phyloP scores from a whole-genome alignment of 176 grass and related monocot species.

The Guadua angustifolia region DNA sequence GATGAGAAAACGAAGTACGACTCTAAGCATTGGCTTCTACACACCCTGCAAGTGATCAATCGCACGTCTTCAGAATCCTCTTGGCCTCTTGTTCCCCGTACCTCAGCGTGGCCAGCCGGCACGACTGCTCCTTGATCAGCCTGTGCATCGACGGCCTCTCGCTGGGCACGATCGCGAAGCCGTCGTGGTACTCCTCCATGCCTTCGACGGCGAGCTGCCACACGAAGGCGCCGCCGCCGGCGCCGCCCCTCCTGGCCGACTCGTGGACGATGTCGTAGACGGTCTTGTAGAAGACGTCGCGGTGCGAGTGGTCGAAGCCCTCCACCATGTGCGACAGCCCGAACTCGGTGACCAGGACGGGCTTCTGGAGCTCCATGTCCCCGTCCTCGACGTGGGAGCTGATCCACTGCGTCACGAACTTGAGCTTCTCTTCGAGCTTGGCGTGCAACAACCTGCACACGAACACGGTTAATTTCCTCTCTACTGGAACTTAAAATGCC shows the following conservation, averaged over 20 bases:
- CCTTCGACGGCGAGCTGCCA: constrained; percentile 85
- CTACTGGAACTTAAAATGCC: not conserved
- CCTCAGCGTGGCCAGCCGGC: constrained; percentile 63
- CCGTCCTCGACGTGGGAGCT: constrained; percentile 84
- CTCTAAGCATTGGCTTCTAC: not conserved
- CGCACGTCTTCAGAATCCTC: constrained; percentile 50
- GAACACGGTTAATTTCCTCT: not conserved
- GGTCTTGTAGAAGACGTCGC: constrained; percentile 69
- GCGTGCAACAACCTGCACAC: constrained; percentile 61
- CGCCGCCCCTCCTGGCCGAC: constrained; percentile 62
- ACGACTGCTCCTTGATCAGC: constrained; percentile 84
- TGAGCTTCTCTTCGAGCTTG: constrained; percentile 68
- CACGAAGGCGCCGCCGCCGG: constrained; percentile 67
- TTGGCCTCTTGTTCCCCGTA: constrained; percentile 35
- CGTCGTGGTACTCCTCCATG: constrained; percentile 79
- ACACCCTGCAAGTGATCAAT: constrained; percentile 27
- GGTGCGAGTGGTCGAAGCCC: constrained; percentile 70
- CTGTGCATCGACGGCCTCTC: constrained; percentile 61
- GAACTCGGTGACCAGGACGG: constrained; percentile 86
- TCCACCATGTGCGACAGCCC: constrained; percentile 61
- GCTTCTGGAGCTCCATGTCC: constrained; percentile 73
- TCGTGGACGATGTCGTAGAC: constrained; percentile 69
- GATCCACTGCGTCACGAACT: constrained; percentile 71
- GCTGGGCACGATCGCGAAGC: constrained; percentile 74
- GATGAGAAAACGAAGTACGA: constrained; percentile 5